phyloP scores from a whole-genome alignment of 2,329 filamentous ascomycete genomes.

The Sporothrix brasiliensis region DNA sequence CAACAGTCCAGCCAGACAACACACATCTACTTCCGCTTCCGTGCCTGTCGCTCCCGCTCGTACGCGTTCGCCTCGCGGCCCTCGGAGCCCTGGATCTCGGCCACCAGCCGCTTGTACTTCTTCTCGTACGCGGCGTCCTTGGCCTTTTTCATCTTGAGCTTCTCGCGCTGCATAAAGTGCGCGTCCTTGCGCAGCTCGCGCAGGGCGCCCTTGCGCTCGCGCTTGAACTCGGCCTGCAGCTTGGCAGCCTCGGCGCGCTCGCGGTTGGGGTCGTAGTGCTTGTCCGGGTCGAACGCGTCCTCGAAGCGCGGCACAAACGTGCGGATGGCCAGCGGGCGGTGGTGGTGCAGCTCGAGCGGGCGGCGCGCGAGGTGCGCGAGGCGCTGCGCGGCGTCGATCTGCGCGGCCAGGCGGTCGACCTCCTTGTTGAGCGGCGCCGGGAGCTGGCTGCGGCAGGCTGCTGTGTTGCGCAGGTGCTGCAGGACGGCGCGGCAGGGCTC shows the following conservation, averaged over 20 bases:
- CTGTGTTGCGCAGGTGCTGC: slow-evolving; percentile 61
- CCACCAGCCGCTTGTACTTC: slow-evolving; percentile 89
- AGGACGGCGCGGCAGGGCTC: slow-evolving; percentile 62
- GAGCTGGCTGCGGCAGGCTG: slow-evolving; percentile 53
- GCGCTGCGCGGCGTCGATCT: slow-evolving; percentile 58
- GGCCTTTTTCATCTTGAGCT: slow-evolving; percentile 88
- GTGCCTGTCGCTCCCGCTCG: slow-evolving; percentile 77
- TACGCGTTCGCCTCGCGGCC: slow-evolving; percentile 84
- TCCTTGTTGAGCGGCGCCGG: slow-evolving; percentile 49
- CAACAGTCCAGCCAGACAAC: not conserved
- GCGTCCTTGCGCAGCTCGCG: slow-evolving; percentile 94
- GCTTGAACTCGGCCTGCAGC: slow-evolving; percentile 87
- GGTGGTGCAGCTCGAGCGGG: slow-evolving; percentile 85
- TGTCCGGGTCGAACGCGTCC: slow-evolving; percentile 88
- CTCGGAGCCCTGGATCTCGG: slow-evolving; percentile 95
- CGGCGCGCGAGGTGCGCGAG: slow-evolving; percentile 69
- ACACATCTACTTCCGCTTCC: slow-evolving; percentile 60
- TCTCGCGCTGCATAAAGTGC: slow-evolving; percentile 89
- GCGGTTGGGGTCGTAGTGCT: slow-evolving; percentile 95
- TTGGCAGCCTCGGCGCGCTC: slow-evolving; percentile 84
- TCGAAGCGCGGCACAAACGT: slow-evolving; percentile 92
- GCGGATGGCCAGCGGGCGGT: slow-evolving; percentile 85
- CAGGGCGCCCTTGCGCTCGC: slow-evolving; percentile 91
- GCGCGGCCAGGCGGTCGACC: slow-evolving; percentile 49
- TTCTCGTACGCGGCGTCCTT: slow-evolving; percentile 92